Base-by-base conservation (phyloP, 441 rosid genomes). In the Dalechampia spathulata region DNA sequence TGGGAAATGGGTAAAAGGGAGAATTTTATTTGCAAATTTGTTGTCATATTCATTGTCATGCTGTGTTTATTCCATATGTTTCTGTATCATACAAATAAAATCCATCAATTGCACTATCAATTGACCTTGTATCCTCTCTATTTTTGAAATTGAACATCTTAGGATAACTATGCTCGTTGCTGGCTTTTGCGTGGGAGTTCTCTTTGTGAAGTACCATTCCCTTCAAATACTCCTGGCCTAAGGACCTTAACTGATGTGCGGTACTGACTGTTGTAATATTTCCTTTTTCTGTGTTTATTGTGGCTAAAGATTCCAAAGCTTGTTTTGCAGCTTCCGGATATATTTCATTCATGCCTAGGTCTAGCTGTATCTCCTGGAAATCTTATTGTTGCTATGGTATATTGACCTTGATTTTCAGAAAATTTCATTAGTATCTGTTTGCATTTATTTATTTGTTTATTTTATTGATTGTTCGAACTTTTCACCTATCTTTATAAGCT, bases 101-200 rank as follows among this genome's bases (percentile, higher is more conserved):
- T n/a, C 19, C 16, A 17, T 25, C 7, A 6, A 14, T 58, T 49
- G 38, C n/a, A 25, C 27, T 7, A 28, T 59, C 20, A 49, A n/a
- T 58, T 41, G 26, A 37, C 37, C 23, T 12, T 49, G 20, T 10
- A 51, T 55, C 16, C 25, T 8, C 42, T 43, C 38, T 44, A n/a
- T 30, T 30, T 30, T 30, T 30, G 4, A 47, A 30, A 39, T 44
- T 55, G 12, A 37, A 62, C 55, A 44, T 69, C 43, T 28, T 70
- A 93, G 99, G 95, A 87, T 76, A 90, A 85, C 73, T 75, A 70
- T 79, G 78, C 85, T 22, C 93, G 82, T 15, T 55, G 84, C 76
- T 93, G 99, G 99, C 78, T 72, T 55, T 70, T 83, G 46, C 28
- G 28, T 34, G 82, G 74, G 53, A 68, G 54, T 69, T 67, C 85